phyloP scores from a whole-genome alignment of 2,329 filamentous ascomycete genomes.

The Curvularia verruculosa region DNA sequence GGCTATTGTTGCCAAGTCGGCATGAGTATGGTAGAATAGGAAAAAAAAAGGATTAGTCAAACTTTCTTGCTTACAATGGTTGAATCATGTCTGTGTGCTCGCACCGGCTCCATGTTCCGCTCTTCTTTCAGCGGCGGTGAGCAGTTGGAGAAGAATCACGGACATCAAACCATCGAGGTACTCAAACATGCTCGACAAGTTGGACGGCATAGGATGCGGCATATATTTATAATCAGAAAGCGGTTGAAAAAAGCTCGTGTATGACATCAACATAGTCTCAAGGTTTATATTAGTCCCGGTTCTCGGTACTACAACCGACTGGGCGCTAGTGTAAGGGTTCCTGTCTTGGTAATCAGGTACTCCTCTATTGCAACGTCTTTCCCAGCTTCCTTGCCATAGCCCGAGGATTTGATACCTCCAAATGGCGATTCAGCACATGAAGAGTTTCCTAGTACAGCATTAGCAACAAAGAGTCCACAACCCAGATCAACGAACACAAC shows the following conservation, averaged over 20 bases:
- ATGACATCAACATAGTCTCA: neutral
- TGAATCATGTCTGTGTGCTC: too few species aligned
- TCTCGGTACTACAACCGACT: neutral
- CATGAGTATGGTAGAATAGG: neutral
- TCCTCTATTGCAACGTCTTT: neutral
- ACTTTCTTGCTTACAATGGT: too few species aligned
- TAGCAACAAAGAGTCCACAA: too few species aligned
- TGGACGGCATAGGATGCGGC: too few species aligned
- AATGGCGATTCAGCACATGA: neutral
- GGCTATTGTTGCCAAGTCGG: slow-evolving; percentile 16
- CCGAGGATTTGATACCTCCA: neutral
- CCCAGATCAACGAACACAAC: neutral
- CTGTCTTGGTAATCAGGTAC: neutral
- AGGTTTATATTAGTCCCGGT: neutral
- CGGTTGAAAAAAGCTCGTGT: neutral
- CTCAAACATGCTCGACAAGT: neutral
- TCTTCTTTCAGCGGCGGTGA: neutral
- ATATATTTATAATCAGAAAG: neutral
- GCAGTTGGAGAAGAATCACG: neutral
- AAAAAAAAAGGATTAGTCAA: neutral
- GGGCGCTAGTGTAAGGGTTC: neutral
- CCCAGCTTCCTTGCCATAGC: neutral
- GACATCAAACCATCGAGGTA: neutral
- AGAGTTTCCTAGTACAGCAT: neutral
- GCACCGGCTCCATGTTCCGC: too few species aligned